Percentiles rank a stretch among this genome's conserved stretches.
These are phyloP conservation scores for Pleurozium schreberi DNA, from an alignment of 225 moss, liverwort and hornwort genomes.

Conservation along the genomic window DNA sequence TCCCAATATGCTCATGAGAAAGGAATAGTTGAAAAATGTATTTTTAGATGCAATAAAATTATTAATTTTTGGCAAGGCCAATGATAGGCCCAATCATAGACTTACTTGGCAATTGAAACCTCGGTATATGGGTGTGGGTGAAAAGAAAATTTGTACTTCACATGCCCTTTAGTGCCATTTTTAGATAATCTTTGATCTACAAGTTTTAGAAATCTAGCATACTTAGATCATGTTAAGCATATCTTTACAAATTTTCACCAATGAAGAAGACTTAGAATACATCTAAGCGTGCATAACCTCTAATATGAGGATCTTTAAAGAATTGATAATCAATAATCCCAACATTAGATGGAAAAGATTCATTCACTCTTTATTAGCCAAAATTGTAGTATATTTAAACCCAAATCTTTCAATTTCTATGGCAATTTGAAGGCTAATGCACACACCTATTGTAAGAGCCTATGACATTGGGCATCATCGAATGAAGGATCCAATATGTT, in stretches of 20 bases:
- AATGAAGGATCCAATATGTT: not conserved
- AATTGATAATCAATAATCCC: not conserved
- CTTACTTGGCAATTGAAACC: not conserved
- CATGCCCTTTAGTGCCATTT: not conserved
- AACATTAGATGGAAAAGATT: not conserved
- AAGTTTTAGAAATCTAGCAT: not conserved
- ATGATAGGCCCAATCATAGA: rapidly evolving
- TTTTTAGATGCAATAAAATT: not conserved
- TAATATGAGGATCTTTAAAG: not conserved
- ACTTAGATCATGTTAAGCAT: too few relatives aligned
- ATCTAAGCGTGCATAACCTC: not conserved
- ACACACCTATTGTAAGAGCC: too few relatives aligned
- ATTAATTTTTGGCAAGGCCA: not conserved
- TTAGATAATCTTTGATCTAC: not conserved
- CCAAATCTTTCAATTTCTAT: not conserved
- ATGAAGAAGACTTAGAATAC: not conserved
- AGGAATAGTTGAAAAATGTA: not conserved
- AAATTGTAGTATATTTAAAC: not conserved
- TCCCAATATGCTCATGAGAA: not conserved
- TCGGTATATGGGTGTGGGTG: not conserved
- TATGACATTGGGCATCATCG: not conserved
- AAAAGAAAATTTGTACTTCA: not conserved
- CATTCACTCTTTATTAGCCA: not conserved
- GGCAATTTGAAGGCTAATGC: not conserved
- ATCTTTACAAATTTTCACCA: not conserved